Evolutionary conservation across 208 protist genomes (phyloP).

Genomic region (Entamoeba invadens): DNA sequence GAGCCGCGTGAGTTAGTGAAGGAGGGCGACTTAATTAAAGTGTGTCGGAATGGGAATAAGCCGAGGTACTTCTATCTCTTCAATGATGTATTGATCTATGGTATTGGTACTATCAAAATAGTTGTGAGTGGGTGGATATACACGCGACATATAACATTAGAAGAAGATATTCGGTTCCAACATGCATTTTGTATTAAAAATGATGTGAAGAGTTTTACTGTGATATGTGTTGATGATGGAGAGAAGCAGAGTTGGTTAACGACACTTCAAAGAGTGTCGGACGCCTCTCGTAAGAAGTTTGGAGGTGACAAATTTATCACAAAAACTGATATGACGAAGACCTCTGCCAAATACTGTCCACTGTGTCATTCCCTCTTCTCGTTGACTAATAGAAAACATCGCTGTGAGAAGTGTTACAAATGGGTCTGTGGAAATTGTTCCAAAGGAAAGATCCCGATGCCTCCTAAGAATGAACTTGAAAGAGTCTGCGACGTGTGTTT

Average conservation of each 20-base stretch:
- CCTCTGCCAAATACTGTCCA: neutral
- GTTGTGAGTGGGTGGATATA: neutral
- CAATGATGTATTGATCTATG: neutral
- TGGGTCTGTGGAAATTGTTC: constrained; percentile 21
- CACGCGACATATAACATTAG: neutral
- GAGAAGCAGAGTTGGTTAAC: neutral
- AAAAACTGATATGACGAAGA: constrained; percentile 18
- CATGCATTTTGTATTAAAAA: neutral
- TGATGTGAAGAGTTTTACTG: neutral
- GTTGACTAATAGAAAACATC: constrained; percentile 23
- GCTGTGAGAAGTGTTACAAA: constrained; percentile 22
- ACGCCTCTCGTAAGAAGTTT: neutral
- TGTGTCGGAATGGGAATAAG: neutral
- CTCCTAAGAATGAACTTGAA: neutral
- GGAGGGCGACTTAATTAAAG: neutral
- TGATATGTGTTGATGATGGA: neutral
- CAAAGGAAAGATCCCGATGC: neutral
- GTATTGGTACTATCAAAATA: neutral
- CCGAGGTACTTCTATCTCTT: neutral
- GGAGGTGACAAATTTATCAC: neutral
- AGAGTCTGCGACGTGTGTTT: neutral
- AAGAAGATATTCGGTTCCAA: neutral
- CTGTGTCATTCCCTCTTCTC: constrained; percentile 15
- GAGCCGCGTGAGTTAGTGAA: no score
- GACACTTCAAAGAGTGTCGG: neutral